Evolutionary conservation across 148 eudicot species (phyloP), one percentile per base, ranked within the genome.

Genomic region (Arctostaphylos glauca): DNA sequence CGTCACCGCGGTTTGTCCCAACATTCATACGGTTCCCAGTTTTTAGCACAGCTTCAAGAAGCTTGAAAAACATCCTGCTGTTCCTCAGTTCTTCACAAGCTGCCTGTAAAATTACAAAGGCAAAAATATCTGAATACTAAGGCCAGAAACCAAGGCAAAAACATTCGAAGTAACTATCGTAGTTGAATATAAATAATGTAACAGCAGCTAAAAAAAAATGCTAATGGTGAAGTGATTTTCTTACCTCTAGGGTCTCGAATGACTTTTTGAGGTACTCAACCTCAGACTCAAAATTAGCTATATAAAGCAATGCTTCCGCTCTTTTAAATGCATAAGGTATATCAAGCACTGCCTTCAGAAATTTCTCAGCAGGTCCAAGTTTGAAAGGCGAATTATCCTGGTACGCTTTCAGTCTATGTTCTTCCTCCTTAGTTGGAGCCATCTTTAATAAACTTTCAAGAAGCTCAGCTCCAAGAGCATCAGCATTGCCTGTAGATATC

Each of bases 21-120:
- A 93, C 93, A 75, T 96, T 96, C 99, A 96, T 96, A 67, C 99
- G 98, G 86, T 96, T 94, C 48, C 98, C 99, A 3, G 98, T 96
- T 80, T 96, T 96, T 56, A 96, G 89, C 41, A 96, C 97, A 3
- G 98, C 99, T 88, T 96, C 99, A 54, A 96, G 88, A 84, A 96
- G 98, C 84, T 96, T 96, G 78, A 96, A 84, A 86, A 96, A 96
- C 98, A 96, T 92, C 81, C 99, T 89, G 88, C 92, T 93, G 85
- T 74, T 92, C 82, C 99, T 91, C 71, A 96, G 89, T 86, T 96
- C 99, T 74, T 96, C 98, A 88, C 99, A 93, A 38, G 99, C 99
- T 78, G 88, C 91, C 99, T 96, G 94, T 25, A 19, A 46, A 44
- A 55, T 15, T 9, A 12, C 19, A 13, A 47, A 52, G n/a, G 8